Base-by-base conservation (phyloP, 805 yeast genomes). In the Cyberlindnera veronae region DNA sequence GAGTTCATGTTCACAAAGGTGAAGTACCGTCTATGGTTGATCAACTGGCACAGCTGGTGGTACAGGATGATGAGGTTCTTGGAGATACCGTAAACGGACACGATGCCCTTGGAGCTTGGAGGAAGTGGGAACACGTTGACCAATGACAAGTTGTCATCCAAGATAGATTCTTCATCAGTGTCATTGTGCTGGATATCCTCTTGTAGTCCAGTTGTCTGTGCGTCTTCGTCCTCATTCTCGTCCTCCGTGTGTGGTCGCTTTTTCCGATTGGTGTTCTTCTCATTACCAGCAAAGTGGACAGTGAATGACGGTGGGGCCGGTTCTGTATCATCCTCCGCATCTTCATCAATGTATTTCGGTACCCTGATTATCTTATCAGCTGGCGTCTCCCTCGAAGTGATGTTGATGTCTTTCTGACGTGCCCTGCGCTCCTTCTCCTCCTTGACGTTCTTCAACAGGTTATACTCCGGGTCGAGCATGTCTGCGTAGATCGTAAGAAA, bases 21-120 rank as follows among this genome's bases (percentile, higher is more conserved):
- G 46, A 73, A 73, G 10, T 67, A 57, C 38, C 67, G 60, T 45
- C 65, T 69, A 45, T 73, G 77, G 46, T 72, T 72, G 6, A 76
- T 62, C 31, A 73, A 53, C 30, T 69, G 68, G 9, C 68, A 58
- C 5, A 65, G 54, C 36, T 69, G 68, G 27, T 57, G 49, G 42
- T 68, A 69, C 7, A 71, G 42, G 8, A 51, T 57, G 5, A 71
- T 34, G 32, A 72, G 53, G n/a, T 38, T 29, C 11, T 26, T 15
- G 6, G 54, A 48, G 8, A 55, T 33, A 1, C 57, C 56, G 35
- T 40, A 52, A 0, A 47, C 38, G 8, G 54, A 36, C 3, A 29
- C 8, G 6, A 14, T 20, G n/a, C 34, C 40, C 14, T 39, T 36
- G 10, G 34, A 3, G 6, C 24, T 5, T 6, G 28, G 11, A 18